Conservation (phyloP, 2,329 filamentous ascomycete genomes). For the Microascus cirrosus region DNA sequence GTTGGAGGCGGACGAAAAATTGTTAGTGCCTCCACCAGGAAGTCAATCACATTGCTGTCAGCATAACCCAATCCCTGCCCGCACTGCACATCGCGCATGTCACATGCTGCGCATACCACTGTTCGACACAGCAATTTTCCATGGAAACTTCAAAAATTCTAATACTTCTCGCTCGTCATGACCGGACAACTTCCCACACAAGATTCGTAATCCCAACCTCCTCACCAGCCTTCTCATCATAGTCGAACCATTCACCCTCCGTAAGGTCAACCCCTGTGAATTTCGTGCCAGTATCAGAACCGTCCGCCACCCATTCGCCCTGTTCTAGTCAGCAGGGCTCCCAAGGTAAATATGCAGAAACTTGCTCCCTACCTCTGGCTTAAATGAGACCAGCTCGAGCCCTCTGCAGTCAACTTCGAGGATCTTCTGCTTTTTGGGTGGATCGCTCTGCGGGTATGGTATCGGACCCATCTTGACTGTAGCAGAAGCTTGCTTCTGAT, state of each 20-base stretch:
- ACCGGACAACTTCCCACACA: constrained; percentile 62
- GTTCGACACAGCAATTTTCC: neutral
- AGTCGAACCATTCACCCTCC: constrained; percentile 96
- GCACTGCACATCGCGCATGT: neutral
- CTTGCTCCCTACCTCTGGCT: constrained; percentile 56
- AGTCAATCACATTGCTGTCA: neutral
- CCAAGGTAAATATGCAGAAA: neutral
- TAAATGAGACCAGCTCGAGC: constrained; percentile 84
- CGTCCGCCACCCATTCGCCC: constrained; percentile 86
- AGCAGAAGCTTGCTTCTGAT: constrained; percentile 45
- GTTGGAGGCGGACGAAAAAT: neutral
- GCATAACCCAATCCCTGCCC: neutral
- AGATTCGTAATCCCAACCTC: constrained; percentile 89
- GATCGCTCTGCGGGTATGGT: constrained; percentile 59
- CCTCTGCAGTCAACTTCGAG: constrained; percentile 91
- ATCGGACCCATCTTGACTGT: constrained; percentile 66
- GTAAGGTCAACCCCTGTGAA: constrained; percentile 72
- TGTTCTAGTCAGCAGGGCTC: constrained; percentile 19
- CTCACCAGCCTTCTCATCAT: constrained; percentile 85
- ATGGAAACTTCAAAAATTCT: neutral
- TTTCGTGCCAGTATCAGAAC: constrained; percentile 66
- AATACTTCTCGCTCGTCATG: neutral
- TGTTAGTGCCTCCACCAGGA: neutral
- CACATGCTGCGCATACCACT: neutral
- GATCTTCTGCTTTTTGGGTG: constrained; percentile 65